Evolutionary conservation across 352 stramenopile species (phyloP), one percentile per base, ranked within the genome.

Genomic region (Globisporangium takayamanum): DNA sequence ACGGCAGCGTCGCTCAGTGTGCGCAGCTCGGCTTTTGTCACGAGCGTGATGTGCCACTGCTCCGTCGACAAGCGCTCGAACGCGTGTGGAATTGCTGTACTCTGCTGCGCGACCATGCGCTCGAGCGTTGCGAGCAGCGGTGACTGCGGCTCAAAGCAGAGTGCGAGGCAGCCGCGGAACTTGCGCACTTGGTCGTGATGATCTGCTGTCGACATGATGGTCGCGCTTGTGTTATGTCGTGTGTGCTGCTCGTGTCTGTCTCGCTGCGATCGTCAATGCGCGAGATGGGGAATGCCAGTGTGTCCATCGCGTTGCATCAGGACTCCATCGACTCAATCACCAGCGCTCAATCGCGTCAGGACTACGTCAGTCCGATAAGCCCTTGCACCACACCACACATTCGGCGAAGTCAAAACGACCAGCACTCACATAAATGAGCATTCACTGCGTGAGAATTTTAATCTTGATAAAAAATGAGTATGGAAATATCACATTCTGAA

Each of bases 21-120:
- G 46, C 53, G 63, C 30, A 73, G 51, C 48, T 88, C 78, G 1
- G 74, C 66, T 46, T 88, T 88, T n/a, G 76, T 86, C 22, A 67
- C 68, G 0, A 88, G 62, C 25, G 76, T 85, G 28, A 88, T 53
- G 66, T 87, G 78, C 78, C 76, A 88, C 41, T 76, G 66, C 42
- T 64, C 20, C 37, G 56, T 60, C 11, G 63, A 55, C 1, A 76
- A 46, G 5, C 46, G 52, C 47, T 55, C 28, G 10, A 71, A 39
- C 1, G 58, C 33, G n/a, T 62, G 63, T 1, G 25, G 53, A 25
- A 26, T 7, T 4, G 50, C 46, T 22, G 42, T 3, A 5, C 18
- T 20, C 26, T 50, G 18, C 26, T 57, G 22, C 20, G 28, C 15
- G 30, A 63, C n/a, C 22, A 57, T n/a, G 20, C 8, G 28, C 28